Conservation (phyloP, 1,139 yeast genomes). For the Hyphopichia wangnamkhiaoensis region DNA sequence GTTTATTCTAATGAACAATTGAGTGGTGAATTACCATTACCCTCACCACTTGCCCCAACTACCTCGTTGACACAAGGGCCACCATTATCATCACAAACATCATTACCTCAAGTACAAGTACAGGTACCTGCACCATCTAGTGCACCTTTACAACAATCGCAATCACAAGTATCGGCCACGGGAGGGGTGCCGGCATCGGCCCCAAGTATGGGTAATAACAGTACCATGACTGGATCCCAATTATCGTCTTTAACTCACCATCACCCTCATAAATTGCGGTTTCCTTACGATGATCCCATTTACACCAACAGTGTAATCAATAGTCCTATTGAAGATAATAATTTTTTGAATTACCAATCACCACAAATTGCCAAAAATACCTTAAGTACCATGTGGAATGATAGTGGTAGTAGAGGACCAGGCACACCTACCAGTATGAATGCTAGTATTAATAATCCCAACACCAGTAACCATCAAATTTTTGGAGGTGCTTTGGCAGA, state of each 20-base stretch:
- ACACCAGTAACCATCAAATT: background rate
- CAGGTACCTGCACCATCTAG: too few species aligned
- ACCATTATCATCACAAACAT: too few species aligned
- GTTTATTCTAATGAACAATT: conserved; percentile 16
- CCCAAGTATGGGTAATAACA: too few species aligned
- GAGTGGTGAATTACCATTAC: conserved; percentile 10
- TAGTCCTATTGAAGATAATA: conserved; percentile 1
- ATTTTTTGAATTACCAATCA: background rate
- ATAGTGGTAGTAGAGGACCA: background rate
- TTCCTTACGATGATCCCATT: conserved; percentile 24
- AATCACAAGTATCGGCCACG: background rate
- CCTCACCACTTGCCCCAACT: conserved; percentile 6
- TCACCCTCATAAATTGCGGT: conserved; percentile 10
- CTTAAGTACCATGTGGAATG: background rate
- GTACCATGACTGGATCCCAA: too few species aligned
- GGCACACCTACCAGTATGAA: background rate
- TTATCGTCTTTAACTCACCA: too few species aligned
- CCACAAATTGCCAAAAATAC: background rate
- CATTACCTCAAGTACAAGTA: too few species aligned
- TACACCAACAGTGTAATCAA: conserved; percentile 11
- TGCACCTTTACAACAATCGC: too few species aligned
- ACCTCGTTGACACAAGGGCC: background rate
- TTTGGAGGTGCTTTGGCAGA: background rate
- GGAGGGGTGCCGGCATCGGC: background rate
- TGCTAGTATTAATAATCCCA: background rate